Conservation (phyloP, 2,329 filamentous ascomycete genomes). For the Cercospora sp. region DNA sequence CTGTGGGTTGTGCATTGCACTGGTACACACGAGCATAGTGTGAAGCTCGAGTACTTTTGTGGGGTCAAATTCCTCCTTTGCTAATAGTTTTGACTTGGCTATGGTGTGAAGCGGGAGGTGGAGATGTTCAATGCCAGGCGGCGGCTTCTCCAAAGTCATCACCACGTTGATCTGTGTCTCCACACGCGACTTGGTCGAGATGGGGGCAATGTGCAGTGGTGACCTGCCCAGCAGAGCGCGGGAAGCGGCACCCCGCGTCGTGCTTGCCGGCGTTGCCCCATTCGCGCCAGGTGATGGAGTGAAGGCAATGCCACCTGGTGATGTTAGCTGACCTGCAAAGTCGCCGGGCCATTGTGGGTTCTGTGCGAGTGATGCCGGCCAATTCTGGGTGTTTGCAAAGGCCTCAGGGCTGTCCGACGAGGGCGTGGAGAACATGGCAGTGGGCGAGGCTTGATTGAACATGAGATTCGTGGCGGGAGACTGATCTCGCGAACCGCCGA, state of each 20-base stretch:
- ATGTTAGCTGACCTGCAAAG: slow-evolving; percentile 36
- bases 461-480: slow-evolving; percentile 35
- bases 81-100: slow-evolving; percentile 86
- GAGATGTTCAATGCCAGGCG: slow-evolving; percentile 72
- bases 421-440: slow-evolving; percentile 41
- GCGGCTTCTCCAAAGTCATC: slow-evolving; percentile 73
- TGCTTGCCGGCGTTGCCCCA: slow-evolving; percentile 28
- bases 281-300: slow-evolving; percentile 40
- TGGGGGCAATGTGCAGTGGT: slow-evolving; percentile 40
- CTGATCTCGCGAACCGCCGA: slow-evolving; percentile 35
- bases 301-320: slow-evolving; percentile 36
- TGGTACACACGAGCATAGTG: slow-evolving; percentile 85
- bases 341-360: slow-evolving; percentile 39
- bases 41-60: slow-evolving; percentile 77
- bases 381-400: slow-evolving; percentile 34
- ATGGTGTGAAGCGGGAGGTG: slow-evolving; percentile 89
- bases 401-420: slow-evolving; percentile 40
- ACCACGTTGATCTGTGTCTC: slow-evolving; percentile 94
- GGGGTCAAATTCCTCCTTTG: slow-evolving; percentile 67
- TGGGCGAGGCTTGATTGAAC: slow-evolving; percentile 37
- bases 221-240: slow-evolving; percentile 31
- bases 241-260: slow-evolving; percentile 17
- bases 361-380: slow-evolving; percentile 31
- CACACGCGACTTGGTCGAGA: slow-evolving; percentile 73
- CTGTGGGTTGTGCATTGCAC: slow-evolving; percentile 76